These are phyloP conservation scores for Ceratopteris richardii DNA, from an alignment of 75 land plant species.

Conservation along the genomic window DNA sequence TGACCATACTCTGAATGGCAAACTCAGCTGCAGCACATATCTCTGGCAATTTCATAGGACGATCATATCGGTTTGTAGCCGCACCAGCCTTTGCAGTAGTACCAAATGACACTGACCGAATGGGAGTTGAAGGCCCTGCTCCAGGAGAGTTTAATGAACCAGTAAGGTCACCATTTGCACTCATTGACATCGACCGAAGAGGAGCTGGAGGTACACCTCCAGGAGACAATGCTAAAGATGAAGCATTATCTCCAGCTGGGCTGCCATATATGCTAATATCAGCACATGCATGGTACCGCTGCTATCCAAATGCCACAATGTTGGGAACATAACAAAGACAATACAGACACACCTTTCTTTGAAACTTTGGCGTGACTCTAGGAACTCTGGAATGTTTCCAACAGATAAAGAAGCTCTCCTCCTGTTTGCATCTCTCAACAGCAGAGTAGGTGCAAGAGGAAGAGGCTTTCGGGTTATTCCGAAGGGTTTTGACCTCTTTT, in stretches of 20 bases:
- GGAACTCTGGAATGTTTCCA: slow-evolving; percentile 65
- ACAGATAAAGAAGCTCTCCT: slow-evolving; percentile 86
- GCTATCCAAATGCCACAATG: no score
- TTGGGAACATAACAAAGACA: no score
- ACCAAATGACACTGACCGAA: slow-evolving; percentile 44
- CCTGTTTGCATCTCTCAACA: slow-evolving; percentile 86
- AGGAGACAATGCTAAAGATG: slow-evolving; percentile 28
- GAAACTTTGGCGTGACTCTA: slow-evolving; percentile 33
- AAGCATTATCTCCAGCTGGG: slow-evolving; percentile 51
- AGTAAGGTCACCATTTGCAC: no score
- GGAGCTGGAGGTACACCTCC: no score
- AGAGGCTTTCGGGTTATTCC: slow-evolving; percentile 54
- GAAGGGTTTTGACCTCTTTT: slow-evolving; percentile 48
- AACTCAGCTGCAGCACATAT: slow-evolving; percentile 86
- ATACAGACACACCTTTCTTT: slow-evolving; percentile 28
- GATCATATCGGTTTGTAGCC: slow-evolving; percentile 30
- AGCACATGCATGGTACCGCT: no score
- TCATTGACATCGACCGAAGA: no score
- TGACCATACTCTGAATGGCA: slow-evolving; percentile 56
- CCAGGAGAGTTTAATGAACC: no score
- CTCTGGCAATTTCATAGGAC: slow-evolving; percentile 86
- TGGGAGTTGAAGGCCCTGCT: slow-evolving; percentile 20
- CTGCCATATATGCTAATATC: slow-evolving; percentile 35
- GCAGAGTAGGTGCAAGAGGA: slow-evolving; percentile 71
- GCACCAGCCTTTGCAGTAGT: slow-evolving; percentile 38